A percentile compares a stretch with the other conserved stretches of the same genome.
These are phyloP conservation scores for Sextonia rubra DNA, from an alignment of 164 flowering plant species.

Conservation along the genomic window DNA sequence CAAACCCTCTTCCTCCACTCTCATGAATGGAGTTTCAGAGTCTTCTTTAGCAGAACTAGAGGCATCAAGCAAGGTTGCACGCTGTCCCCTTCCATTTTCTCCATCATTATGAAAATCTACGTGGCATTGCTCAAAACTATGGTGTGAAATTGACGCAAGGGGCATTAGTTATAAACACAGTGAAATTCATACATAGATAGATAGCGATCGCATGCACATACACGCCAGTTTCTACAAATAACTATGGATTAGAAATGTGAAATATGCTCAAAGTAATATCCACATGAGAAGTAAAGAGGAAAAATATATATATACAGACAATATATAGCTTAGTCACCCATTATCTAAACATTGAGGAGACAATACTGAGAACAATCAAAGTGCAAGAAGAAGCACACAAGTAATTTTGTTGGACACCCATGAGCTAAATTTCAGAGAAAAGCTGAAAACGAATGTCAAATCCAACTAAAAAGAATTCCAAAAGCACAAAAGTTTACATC, in stretches of 20 bases:
- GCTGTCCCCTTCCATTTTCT: not conserved
- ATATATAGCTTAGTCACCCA: not conserved
- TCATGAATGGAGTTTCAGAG: not conserved
- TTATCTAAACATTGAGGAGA: not conserved
- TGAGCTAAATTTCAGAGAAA: not conserved
- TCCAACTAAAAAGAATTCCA: too few relatives aligned
- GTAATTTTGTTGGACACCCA: not conserved
- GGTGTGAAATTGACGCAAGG: too few relatives aligned
- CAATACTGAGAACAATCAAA: not conserved
- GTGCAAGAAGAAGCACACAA: not conserved
- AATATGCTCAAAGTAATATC: not conserved
- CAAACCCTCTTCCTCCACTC: not conserved
- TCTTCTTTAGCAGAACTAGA: not conserved
- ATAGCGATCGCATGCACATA: not conserved
- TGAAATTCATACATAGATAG: not conserved
- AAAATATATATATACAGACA: not conserved
- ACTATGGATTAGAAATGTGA: not conserved
- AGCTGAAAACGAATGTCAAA: not conserved
- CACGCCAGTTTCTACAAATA: conserved; percentile 3
- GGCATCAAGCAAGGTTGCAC: not conserved
- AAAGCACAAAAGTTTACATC: not conserved
- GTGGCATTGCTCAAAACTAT: too few relatives aligned
- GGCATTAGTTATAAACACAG: not conserved
- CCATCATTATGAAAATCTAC: not conserved
- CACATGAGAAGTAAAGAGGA: not conserved